Base-by-base conservation (phyloP, 1,284 basidiomycete genomes). In the Austroboletus niveus region DNA sequence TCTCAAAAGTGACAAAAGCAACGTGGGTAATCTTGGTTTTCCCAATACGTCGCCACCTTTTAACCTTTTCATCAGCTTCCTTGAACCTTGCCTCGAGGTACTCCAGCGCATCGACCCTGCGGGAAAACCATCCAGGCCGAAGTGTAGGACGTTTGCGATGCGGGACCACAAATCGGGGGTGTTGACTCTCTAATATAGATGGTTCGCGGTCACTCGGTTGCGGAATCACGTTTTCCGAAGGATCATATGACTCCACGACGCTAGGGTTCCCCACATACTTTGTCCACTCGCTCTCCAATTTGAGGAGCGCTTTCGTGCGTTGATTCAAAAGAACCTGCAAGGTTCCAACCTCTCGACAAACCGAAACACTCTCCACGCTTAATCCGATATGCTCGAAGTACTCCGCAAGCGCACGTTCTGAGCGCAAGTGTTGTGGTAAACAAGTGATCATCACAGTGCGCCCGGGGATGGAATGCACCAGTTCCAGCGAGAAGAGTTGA, bases 1-100 rank as follows among this genome's bases (percentile, higher is more conserved):
- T 90, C 69, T 96, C 91, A 61, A 99, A 98, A 0, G 96, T 98
- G n/a, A 98, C 92, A 65, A 98, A 99, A 0, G 94, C 96, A 8
- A 85, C 82, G 52, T 88, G 84, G 0, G 90, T 90, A 1, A 92
- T 78, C 57, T 80, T 85, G 67, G 92, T 95, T 60, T 82, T 87
- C 8, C 86, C 85, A 11, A 72, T 71, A 47, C 79, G 73, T 46
- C 89, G 72, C 61, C 81, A 80, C 62, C 78, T 80, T 66, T 81
- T 84, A n/a, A 88, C 90, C 11, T 80, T 75, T 39, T 92, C 90
- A 66, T 97, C 92, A 2, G 87, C 85, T 45, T 84, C 81, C 51
- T 78, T 77, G 70, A 93, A 97, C 59, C 80, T 76, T 35, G 78
- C 75, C 58, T 95, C 91, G 57, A 94, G 81, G 66, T 87, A 87